phyloP scores from a whole-genome alignment of 2,329 filamentous ascomycete genomes.

The Colletotrichum sp. region DNA sequence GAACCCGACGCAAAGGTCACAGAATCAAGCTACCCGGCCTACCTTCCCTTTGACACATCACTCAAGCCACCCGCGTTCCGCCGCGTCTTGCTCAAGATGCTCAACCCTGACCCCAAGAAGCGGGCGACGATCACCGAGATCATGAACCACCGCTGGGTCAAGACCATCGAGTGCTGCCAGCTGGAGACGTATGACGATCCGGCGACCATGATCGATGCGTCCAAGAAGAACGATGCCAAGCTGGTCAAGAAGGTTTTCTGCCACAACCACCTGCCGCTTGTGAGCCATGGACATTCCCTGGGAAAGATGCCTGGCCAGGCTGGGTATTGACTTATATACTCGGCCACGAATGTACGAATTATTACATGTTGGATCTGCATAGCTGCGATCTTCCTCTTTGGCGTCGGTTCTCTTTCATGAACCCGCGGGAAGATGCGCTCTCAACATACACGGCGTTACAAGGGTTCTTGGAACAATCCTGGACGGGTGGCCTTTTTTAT shows the following conservation, averaged over 20 bases:
- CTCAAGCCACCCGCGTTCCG: conserved; percentile 73
- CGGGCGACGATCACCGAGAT: conserved; percentile 75
- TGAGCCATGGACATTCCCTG: conserved; percentile 52
- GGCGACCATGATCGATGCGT: conserved; percentile 64
- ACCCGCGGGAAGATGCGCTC: neutral
- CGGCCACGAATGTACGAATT: conserved; percentile 13
- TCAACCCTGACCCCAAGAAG: conserved; percentile 76
- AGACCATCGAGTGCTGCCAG: conserved; percentile 80
- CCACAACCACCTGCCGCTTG: conserved; percentile 61
- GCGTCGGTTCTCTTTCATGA: neutral
- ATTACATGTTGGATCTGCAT: conserved; percentile 16
- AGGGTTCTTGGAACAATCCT: neutral
- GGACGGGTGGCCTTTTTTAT: neutral
- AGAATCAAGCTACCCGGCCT: conserved; percentile 70
- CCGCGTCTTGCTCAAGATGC: conserved; percentile 78
- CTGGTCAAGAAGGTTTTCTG: conserved; percentile 60
- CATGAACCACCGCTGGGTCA: conserved; percentile 74
- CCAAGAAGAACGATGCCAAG: conserved; percentile 55
- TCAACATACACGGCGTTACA: conserved; percentile 9
- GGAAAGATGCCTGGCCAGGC: conserved; percentile 61
- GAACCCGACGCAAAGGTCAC: conserved; percentile 42
- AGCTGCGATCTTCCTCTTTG: conserved; percentile 2
- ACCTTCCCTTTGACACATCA: conserved; percentile 66
- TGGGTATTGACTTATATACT: conserved; percentile 49
- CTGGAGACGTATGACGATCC: conserved; percentile 72